phyloP scores from a whole-genome alignment of 2,329 filamentous ascomycete species.

The Colletotrichum endophyticum region DNA sequence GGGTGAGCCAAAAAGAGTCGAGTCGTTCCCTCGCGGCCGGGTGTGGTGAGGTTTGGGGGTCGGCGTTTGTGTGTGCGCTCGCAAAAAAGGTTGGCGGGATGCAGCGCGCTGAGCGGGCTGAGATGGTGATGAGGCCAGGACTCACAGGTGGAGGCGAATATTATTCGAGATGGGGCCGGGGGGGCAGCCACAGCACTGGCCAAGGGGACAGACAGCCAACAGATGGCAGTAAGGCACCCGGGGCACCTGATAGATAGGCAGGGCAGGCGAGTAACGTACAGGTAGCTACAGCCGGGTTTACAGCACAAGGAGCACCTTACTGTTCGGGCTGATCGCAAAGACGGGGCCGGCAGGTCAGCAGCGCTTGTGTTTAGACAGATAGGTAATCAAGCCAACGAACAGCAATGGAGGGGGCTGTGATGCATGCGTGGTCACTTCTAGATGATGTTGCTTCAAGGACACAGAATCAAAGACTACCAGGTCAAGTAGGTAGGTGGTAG shows the following conservation, averaged over 20 bases:
- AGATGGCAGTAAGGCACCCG: not conserved
- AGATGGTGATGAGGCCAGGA: conserved; percentile 15
- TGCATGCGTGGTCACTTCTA: not conserved
- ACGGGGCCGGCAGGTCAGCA: not conserved
- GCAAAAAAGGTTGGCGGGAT: conserved; percentile 17
- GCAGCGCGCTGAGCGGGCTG: conserved; percentile 17
- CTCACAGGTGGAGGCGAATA: conserved; percentile 22
- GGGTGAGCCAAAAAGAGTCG: not conserved
- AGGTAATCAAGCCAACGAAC: not conserved
- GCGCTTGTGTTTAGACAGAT: not conserved
- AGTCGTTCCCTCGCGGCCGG: not conserved
- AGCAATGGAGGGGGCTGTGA: not conserved
- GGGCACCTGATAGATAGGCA: not conserved
- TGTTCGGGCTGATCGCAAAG: not conserved
- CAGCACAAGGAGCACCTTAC: not conserved
- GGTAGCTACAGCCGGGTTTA: not conserved
- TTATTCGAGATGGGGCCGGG: conserved; percentile 18
- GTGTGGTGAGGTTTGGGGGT: not conserved
- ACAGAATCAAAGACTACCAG: not conserved
- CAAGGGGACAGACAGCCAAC: conserved; percentile 1
- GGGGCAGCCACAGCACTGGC: conserved; percentile 1
- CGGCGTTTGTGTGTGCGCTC: conserved; percentile 18
- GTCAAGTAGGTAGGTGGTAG: not conserved
- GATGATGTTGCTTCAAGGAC: not conserved
- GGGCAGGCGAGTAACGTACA: not conserved